Base-by-base conservation (phyloP, 1,139 yeast species). In the Yamadazyma membranifaciens region DNA sequence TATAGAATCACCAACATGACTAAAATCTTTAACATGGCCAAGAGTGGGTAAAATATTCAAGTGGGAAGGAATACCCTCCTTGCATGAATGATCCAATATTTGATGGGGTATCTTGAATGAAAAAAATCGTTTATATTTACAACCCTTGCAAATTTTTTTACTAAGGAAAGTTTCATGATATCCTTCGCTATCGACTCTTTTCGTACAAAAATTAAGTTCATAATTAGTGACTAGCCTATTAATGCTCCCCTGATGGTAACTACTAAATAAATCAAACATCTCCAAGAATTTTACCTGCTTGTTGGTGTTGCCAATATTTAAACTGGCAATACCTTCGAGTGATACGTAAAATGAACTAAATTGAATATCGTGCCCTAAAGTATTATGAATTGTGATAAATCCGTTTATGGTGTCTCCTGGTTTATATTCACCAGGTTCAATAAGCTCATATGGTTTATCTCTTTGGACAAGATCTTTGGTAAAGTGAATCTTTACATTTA, bases 231-330 rank as follows among this genome's bases (percentile, higher is more conserved):
- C 45, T 17, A 69, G 51, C 11, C 75, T 46, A 47, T 62, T 59
- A 30, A 70, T 59, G 32, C 55, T 48, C 1, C 59, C 65, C 28
- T 54, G 55, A 43, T 63, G 62, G 63, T 64, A 69, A 31, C 72
- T 63, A 2, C 73, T 75, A 32, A 60, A 56, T 42, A 69, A 69
- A 47, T 71, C 77, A 49, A 65, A 68, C 75, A 71, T 70, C 44
- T 71, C 72, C 45, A 71, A 52, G 41, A 65, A 65, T 39, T 59
- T 62, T 33, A 52, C 54, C 30, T 51, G 37, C 20, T 45, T 47
- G 1, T 13, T 14, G 24, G 24, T 20, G 24, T 7, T 7, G 3
- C 22, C 26, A 17, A 11, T 25, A 7, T 16, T 28, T 43, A 45
- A 17, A 44, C 46, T 2, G 52, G 46, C n/a, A 11, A 43, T 52